A percentile compares a stretch with the other conserved stretches of the same genome.
These are phyloP conservation scores for Ustulina deusta DNA, from an alignment of 2,329 filamentous ascomycete species.

Conservation along the genomic window DNA sequence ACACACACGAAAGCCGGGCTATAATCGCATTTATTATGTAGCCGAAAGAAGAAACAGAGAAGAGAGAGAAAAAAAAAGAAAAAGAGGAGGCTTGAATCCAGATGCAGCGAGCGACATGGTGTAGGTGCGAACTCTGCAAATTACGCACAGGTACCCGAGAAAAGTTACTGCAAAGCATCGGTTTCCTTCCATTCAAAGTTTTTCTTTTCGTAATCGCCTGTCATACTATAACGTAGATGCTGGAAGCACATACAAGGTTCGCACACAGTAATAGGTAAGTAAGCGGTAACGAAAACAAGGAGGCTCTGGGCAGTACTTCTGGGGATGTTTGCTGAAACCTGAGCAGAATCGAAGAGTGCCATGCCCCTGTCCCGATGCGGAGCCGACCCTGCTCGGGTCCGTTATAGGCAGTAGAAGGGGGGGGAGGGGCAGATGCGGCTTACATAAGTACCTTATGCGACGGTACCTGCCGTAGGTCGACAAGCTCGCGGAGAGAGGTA, in stretches of 20 bases:
- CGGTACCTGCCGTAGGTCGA: too few species aligned
- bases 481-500: too few species aligned
- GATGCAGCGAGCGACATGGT: neutral
- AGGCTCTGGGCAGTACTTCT: conserved; percentile 5
- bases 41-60: too few species aligned
- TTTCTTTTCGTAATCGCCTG: neutral
- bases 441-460: neutral
- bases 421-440: conserved; percentile 1
- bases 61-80: neutral
- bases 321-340: conserved; percentile 27
- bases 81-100: conserved; percentile 6
- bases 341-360: conserved; percentile 6
- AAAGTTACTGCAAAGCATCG: too few species aligned
- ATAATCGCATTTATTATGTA: neutral
- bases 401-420: neutral
- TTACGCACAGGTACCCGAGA: too few species aligned
- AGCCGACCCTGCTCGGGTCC: neutral
- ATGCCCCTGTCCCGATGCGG: neutral
- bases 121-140: too few species aligned
- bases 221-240: neutral
- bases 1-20: neutral
- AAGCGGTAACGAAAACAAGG: conserved; percentile 26
- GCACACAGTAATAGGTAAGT: neutral
- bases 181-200: too few species aligned
- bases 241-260: neutral